Conservation (phyloP, 2,329 filamentous ascomycete genomes). For the Trichoderma pleuroti region DNA sequence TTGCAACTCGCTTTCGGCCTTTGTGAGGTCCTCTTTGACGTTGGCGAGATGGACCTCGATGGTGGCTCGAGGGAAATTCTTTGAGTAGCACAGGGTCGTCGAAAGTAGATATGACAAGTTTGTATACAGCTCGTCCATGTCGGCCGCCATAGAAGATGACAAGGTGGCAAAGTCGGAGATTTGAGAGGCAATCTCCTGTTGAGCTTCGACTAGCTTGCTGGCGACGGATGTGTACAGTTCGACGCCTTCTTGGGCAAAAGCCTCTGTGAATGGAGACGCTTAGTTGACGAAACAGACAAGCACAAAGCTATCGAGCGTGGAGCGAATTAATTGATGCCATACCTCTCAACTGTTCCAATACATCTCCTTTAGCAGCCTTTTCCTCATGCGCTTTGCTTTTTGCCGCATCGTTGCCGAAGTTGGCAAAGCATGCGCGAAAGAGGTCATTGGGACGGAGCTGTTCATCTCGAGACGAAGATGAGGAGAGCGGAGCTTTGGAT, state of each 20-base stretch:
- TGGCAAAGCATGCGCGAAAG: conserved; percentile 26
- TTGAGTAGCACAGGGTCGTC: conserved; percentile 31
- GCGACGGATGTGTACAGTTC: conserved; percentile 24
- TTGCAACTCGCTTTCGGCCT: conserved; percentile 25
- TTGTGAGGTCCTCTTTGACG: conserved; percentile 24
- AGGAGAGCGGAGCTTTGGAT: neutral
- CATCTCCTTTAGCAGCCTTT: neutral
- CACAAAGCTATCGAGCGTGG: neutral
- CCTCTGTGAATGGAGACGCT: conserved; percentile 19
- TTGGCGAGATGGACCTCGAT: conserved; percentile 27
- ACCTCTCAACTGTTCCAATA: conserved; percentile 25
- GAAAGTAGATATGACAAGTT: conserved; percentile 33
- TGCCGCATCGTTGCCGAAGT: neutral
- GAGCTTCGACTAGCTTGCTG: conserved; percentile 24
- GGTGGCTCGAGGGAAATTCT: conserved; percentile 25
- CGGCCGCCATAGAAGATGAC: conserved; percentile 20
- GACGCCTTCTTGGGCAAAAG: conserved; percentile 26
- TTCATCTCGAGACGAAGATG: neutral
- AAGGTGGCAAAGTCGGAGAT: conserved; percentile 24
- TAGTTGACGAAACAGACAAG: neutral
- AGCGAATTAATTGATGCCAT: neutral
- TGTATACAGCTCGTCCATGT: conserved; percentile 28
- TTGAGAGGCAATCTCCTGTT: conserved; percentile 24
- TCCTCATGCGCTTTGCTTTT: neutral
- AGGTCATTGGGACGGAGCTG: conserved; percentile 18